Conservation (phyloP, 164 flowering plant species). For the Platanus orientalis region DNA sequence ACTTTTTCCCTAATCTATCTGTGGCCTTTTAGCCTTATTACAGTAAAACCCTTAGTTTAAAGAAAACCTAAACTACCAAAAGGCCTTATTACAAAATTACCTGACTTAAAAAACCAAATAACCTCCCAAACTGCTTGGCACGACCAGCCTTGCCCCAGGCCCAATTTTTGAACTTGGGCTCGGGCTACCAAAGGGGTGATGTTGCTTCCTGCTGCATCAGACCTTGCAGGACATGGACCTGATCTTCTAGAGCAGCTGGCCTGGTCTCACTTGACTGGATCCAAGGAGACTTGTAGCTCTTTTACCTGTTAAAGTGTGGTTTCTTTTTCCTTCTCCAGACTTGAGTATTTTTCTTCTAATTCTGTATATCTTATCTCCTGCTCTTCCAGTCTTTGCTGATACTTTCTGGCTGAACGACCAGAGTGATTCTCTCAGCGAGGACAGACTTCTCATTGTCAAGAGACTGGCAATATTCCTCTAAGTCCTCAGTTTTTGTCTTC, state of each 20-base stretch:
- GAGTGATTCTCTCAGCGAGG: slow-evolving; percentile 43
- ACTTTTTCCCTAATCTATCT: too few relatives aligned
- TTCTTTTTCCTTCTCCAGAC: slow-evolving; percentile 60
- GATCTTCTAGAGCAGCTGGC: slow-evolving; percentile 43
- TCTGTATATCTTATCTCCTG: slow-evolving; percentile 48
- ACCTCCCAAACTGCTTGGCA: too few relatives aligned
- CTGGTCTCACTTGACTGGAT: slow-evolving; percentile 40
- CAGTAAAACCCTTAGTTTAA: too few relatives aligned
- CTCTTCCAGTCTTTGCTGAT: slow-evolving; percentile 44
- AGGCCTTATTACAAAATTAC: too few relatives aligned
- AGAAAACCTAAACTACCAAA: too few relatives aligned
- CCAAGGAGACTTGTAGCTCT: slow-evolving; percentile 43
- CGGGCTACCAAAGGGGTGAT: too few relatives aligned
- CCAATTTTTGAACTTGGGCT: too few relatives aligned
- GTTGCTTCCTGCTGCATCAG: too few relatives aligned
- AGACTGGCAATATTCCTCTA: slow-evolving; percentile 53
- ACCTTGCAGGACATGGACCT: slow-evolving; percentile 48
- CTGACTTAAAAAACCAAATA: too few relatives aligned
- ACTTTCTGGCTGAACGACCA: slow-evolving; percentile 45
- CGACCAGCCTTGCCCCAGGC: too few relatives aligned
- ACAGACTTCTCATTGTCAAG: slow-evolving; percentile 52
- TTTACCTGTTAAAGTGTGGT: slow-evolving; percentile 37
- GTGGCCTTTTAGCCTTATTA: too few relatives aligned
- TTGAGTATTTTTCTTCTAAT: slow-evolving; percentile 50
- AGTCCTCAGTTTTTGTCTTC: slow-evolving; percentile 38